Evolutionary conservation across 1,284 basidiomycete genomes (phyloP).

Genomic region (Pterula multifida): DNA sequence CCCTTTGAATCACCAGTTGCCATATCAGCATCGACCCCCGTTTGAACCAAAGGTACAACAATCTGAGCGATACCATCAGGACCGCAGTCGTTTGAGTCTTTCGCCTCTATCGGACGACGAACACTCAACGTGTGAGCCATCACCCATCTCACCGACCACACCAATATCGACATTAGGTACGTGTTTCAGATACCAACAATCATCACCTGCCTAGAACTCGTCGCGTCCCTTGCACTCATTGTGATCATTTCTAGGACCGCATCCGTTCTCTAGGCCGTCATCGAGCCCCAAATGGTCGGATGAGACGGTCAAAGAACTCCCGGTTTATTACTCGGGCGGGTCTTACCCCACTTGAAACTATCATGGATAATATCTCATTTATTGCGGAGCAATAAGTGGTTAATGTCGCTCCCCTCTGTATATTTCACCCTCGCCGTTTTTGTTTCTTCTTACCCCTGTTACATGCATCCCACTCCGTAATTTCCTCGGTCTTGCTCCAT

Average conservation of each 20-base stretch:
- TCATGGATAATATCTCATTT: background rate
- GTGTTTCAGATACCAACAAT: background rate
- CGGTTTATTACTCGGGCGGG: background rate
- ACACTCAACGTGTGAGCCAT: slow-evolving; percentile 28
- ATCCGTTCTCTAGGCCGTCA: background rate
- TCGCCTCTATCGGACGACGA: slow-evolving; percentile 9
- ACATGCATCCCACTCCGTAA: background rate
- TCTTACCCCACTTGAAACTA: background rate
- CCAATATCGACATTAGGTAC: slow-evolving; percentile 22
- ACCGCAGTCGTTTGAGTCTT: background rate
- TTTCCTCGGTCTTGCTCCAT: background rate
- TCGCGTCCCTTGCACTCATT: background rate
- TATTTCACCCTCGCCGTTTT: background rate
- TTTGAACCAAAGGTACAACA: background rate
- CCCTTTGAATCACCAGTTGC: background rate
- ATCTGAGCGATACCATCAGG: background rate
- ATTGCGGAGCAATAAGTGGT: background rate
- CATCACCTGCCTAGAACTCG: background rate
- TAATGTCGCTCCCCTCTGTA: background rate
- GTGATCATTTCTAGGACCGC: too few relatives aligned
- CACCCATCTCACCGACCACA: slow-evolving; percentile 35
- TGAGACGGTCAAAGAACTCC: background rate
- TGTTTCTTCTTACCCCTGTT: background rate
- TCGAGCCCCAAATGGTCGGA: background rate
- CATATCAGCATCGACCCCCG: background rate